Percentiles rank a stretch among this genome's conserved stretches.
These are phyloP conservation scores for Ogataea pilisensis DNA, from an alignment of 805 yeast genomes.

Conservation along the genomic window DNA sequence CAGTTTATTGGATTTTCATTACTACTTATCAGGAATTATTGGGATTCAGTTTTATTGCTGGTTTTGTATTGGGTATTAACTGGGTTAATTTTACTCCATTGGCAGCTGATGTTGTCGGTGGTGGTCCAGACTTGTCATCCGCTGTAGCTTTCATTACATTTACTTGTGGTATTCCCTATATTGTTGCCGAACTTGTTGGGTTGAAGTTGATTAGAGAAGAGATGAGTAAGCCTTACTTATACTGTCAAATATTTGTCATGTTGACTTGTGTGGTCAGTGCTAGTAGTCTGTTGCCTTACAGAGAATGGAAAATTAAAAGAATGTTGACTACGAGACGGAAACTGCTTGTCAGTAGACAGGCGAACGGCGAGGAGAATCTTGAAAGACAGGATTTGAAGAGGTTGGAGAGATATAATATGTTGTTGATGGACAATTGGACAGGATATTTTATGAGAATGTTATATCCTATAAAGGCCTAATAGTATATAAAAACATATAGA, in stretches of 20 bases:
- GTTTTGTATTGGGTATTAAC: constrained; percentile 44
- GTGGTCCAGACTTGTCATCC: constrained; percentile 26
- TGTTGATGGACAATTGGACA: constrained; percentile 5
- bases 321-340: constrained; percentile 29
- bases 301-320: constrained; percentile 52
- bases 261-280: constrained; percentile 39
- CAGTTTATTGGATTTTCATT: constrained; percentile 48
- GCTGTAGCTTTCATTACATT: constrained; percentile 26
- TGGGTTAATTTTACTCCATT: constrained; percentile 35
- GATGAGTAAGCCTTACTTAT: constrained; percentile 42
- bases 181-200: constrained; percentile 32
- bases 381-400: constrained; percentile 8
- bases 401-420: constrained; percentile 12
- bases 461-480: constrained; percentile 28
- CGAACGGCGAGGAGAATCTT: neutral
- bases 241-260: constrained; percentile 62
- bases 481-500: too few species aligned
- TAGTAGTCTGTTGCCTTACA: constrained; percentile 40
- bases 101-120: constrained; percentile 32
- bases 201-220: constrained; percentile 25
- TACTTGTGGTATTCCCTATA: constrained; percentile 28
- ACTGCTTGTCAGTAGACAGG: constrained; percentile 2
- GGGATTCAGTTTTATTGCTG: constrained; percentile 41
- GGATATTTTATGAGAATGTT: constrained; percentile 20
- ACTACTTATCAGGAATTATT: constrained; percentile 38